Base-by-base conservation (phyloP, 805 yeast species). In the Saccharomycopsis fibuligera region DNA sequence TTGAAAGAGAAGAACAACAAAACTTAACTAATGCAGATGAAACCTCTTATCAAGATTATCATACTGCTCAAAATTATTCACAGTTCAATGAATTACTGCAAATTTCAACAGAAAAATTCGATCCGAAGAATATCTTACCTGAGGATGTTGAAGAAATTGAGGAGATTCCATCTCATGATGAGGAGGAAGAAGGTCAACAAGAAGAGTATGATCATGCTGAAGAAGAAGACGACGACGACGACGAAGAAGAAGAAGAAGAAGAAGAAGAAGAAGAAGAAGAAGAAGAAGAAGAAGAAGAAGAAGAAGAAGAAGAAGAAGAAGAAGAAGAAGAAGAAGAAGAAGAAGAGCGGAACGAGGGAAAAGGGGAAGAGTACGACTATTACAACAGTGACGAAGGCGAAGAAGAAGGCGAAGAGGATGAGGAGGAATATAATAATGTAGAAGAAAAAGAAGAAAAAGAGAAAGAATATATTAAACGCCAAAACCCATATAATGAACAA, bases 61-160 rank as follows among this genome's bases (percentile, higher is more conserved):
- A 29, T 29, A 38, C 39, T 21, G 47, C 47, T 5, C 41, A 44
- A 21, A 41, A 38, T 25, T 44, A 16, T 36, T 29, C 39, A 27
- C n/a, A n/a, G n/a, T 16, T 8, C 21, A 27, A 17, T 30, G 21
- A n/a, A n/a, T n/a, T n/a, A n/a, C n/a, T n/a, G n/a, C n/a, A n/a
- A n/a, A n/a, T n/a, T n/a, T n/a, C n/a, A n/a, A n/a, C n/a, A n/a
- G n/a, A n/a, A n/a, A n/a, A n/a, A n/a, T n/a, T n/a, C n/a, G n/a
- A n/a, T n/a, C n/a, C n/a, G n/a, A n/a, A n/a, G n/a, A n/a, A n/a
- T n/a, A n/a, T n/a, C n/a, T n/a, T n/a, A n/a, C n/a, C 19, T 14
- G 41, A 24, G 17, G 25, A 24, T 22, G 17, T 16, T 24, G 41
- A 38, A 5, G 27, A 24, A 14, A 38, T 14, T 19, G 29, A 38